Conservation (phyloP, 176 grass and related monocot species). For the Rhynchospora tenuis region DNA sequence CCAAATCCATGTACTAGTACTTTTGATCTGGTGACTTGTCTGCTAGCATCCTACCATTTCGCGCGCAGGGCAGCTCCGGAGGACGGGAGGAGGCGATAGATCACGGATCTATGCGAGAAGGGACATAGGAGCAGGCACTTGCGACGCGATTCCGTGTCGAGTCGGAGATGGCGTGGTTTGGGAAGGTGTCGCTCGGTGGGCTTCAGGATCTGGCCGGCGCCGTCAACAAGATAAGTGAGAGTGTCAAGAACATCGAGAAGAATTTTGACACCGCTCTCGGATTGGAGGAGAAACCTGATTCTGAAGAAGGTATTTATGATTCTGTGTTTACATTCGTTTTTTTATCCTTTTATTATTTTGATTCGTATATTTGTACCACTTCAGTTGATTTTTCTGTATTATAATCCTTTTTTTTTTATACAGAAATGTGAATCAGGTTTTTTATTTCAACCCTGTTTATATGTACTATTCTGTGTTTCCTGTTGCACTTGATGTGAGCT, state of each 20-base stretch:
- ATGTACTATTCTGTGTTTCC: not conserved
- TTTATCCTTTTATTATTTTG: not conserved
- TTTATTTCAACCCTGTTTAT: not conserved
- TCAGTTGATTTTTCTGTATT: not conserved
- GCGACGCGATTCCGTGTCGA: not conserved
- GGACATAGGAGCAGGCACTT: not conserved
- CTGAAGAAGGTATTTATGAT: slow-evolving; percentile 51
- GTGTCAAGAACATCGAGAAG: slow-evolving; percentile 99
- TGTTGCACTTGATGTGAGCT: not conserved
- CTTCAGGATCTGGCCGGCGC: slow-evolving; percentile 97
- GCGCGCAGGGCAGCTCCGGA: slow-evolving; percentile 47
- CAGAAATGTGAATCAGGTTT: not conserved
- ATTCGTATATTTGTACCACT: not conserved
- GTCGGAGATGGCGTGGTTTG: slow-evolving; percentile 73
- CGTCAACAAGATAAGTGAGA: slow-evolving; percentile 93
- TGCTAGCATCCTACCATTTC: not conserved
- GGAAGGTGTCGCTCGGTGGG: slow-evolving; percentile 70
- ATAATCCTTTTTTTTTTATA: not conserved
- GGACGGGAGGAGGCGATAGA: slow-evolving; percentile 19
- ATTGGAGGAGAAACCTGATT: slow-evolving; percentile 76
- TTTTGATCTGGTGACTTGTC: not conserved
- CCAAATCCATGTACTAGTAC: not conserved
- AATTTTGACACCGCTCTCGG: slow-evolving; percentile 95
- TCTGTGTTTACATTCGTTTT: not conserved
- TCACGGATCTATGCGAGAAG: not conserved